phyloP scores from a whole-genome alignment of 139 green algal genomes.

The Closterium sp. region DNA sequence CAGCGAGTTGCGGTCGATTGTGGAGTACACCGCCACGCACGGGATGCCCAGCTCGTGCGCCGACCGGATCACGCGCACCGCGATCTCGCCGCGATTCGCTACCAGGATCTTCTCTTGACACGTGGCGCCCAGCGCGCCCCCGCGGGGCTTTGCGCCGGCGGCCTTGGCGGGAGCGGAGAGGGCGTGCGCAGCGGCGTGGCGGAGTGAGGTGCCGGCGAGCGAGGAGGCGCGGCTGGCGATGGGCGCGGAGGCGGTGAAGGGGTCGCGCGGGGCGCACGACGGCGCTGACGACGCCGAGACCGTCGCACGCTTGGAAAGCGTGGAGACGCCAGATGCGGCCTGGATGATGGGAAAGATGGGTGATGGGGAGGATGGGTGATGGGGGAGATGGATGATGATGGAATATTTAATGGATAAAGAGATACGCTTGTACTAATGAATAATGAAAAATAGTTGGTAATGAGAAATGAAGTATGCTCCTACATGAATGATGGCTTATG shows the following conservation, averaged over 20 bases:
- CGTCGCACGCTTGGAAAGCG: not conserved
- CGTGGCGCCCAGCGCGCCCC: not conserved
- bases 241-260: not conserved
- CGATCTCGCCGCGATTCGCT: conserved; percentile 96
- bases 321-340: not conserved
- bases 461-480: not conserved
- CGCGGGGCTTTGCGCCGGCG: not conserved
- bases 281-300: not conserved
- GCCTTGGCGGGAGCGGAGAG: not conserved
- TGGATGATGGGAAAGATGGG: not conserved
- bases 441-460: not conserved
- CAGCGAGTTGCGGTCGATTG: conserved; percentile 76
- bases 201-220: not conserved
- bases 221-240: not conserved
- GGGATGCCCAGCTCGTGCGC: conserved; percentile 83
- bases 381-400: not conserved
- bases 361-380: not conserved
- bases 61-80: conserved; percentile 90
- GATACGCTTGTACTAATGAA: not conserved
- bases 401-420: not conserved
- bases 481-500: no score
- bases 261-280: not conserved
- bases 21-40: conserved; percentile 86
- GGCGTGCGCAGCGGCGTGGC: not conserved
- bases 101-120: conserved; percentile 74